Base-by-base conservation (phyloP, 2,329 filamentous ascomycete species). In the Magnaporthiopsis incrustans region DNA sequence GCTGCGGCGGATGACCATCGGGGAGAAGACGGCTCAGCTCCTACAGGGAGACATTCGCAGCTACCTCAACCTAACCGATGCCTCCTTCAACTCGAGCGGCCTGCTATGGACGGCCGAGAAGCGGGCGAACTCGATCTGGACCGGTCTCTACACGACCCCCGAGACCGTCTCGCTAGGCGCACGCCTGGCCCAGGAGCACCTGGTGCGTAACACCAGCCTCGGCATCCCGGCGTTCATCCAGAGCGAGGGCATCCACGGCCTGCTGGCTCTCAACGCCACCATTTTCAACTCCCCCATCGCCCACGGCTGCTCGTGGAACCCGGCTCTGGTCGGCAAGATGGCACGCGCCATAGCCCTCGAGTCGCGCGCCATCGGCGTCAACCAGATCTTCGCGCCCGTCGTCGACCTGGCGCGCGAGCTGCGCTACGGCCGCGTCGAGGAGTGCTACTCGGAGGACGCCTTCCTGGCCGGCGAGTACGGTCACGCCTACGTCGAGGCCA, bases 271-370 rank as follows among this genome's bases (percentile, higher is more conserved):
- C 12, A 91, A 91, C 72, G 89, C 88, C 3, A 92, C 89, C 1
- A 89, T 92, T 65, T 92, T 91, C 78, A 92, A 91, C 74, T 90
- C 87, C 1, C 89, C 0, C 2, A 91, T 92, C 68, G 89, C 79
- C 10, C 84, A 89, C 63, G 89, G 85, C 22, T 90, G 87, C 70
- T 88, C 88, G 0, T 92, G 87, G 77, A 89, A 92, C 71, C 82
- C 83, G 0, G 79, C 77, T 57, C 74, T 91, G 18, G 77, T 91
- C 4, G 75, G 86, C 67, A 82, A 89, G 68, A 91, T 91, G 88
- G 89, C 80, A 8, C 76, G 77, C 4, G 80, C 83, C 25, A 90
- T 91, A 68, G 88, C 82, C 7, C 80, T 83, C 60, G 89, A 92
- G 73, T 79, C 88, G 30, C 77, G 80, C 63, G 84, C 89, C 4